Conservation (phyloP, 805 yeast species). For the Saturnispora dispora region DNA sequence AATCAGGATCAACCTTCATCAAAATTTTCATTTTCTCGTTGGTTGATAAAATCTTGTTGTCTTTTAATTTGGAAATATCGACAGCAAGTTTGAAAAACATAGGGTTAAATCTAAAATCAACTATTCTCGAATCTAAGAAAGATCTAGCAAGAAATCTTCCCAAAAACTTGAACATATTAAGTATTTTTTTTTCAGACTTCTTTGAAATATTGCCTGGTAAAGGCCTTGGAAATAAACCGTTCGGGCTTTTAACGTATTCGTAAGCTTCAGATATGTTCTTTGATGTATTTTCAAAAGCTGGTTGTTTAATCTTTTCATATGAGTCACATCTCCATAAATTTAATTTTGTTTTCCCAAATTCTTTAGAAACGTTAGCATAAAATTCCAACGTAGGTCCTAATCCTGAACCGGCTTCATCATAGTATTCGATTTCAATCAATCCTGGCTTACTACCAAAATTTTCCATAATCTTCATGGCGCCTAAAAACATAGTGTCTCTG, state of each 20-base stretch:
- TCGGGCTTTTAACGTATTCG: constrained; percentile 31
- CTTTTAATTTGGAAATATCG: constrained; percentile 1
- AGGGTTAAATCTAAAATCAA: constrained; percentile 72
- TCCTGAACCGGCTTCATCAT: constrained; percentile 92
- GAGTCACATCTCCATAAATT: constrained; percentile 59
- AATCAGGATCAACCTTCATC: constrained; percentile 43
- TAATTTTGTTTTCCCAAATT: constrained; percentile 49
- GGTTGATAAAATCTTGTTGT: neutral
- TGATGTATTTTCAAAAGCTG: neutral
- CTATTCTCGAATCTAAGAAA: constrained; percentile 74
- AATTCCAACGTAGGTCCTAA: constrained; percentile 94
- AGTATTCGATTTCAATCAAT: constrained; percentile 76
- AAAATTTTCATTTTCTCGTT: constrained; percentile 31
- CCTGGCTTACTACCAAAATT: constrained; percentile 74
- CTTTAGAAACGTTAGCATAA: constrained; percentile 71
- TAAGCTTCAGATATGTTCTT: constrained; percentile 1
- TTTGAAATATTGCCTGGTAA: constrained; percentile 8
- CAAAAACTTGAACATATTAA: constrained; percentile 51
- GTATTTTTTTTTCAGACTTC: constrained; percentile 22
- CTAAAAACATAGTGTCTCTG: constrained; percentile 57
- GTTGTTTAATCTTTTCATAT: neutral
- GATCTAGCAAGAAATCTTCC: constrained; percentile 87
- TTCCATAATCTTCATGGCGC: constrained; percentile 72
- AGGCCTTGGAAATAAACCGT: constrained; percentile 74
- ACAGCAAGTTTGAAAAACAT: constrained; percentile 58